Percentiles rank a stretch among this genome's conserved stretches.
Conservation (phyloP, 2,329 filamentous ascomycete genomes). For the Stylonectria norvegica region DNA sequence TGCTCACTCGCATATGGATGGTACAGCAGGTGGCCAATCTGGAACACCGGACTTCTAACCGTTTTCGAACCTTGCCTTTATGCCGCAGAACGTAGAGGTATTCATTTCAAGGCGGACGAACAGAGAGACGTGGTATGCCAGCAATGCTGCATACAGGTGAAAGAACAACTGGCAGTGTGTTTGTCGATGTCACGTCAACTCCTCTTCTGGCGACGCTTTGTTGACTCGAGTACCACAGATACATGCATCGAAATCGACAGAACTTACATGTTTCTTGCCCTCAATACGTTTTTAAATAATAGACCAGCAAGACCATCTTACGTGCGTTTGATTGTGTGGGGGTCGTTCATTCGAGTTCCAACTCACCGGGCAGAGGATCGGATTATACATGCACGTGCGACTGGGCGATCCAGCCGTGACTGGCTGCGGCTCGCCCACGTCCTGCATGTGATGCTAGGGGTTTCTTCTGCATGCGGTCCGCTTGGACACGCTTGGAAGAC, state of each 20-base stretch:
- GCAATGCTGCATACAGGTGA: constrained; percentile 16
- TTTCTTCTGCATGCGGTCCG: constrained; percentile 10
- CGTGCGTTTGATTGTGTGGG: constrained; percentile 6
- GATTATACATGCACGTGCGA: constrained; percentile 11
- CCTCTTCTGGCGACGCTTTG: too few relatives aligned
- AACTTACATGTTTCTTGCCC: too few relatives aligned
- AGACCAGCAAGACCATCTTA: not conserved
- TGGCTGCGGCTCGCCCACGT: constrained; percentile 17
- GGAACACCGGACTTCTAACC: too few relatives aligned
- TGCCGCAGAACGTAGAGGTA: constrained; percentile 15
- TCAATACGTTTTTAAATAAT: too few relatives aligned
- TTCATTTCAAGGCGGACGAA: constrained; percentile 14
- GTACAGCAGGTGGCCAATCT: too few relatives aligned
- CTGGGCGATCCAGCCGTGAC: constrained; percentile 13
- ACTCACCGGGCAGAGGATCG: constrained; percentile 15
- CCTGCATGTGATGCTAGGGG: constrained; percentile 14
- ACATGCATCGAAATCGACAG: too few relatives aligned
- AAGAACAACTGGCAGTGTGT: constrained; percentile 22
- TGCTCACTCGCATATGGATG: too few relatives aligned
- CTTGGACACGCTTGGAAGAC: constrained; percentile 6
- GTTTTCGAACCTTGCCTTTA: too few relatives aligned
- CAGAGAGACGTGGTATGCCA: constrained; percentile 6
- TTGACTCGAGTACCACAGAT: too few relatives aligned
- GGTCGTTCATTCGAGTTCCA: constrained; percentile 15
- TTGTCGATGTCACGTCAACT: too few relatives aligned